Base-by-base conservation (phyloP, 371 early-diverging fungal genomes). In the Rhizopus arrhizus region DNA sequence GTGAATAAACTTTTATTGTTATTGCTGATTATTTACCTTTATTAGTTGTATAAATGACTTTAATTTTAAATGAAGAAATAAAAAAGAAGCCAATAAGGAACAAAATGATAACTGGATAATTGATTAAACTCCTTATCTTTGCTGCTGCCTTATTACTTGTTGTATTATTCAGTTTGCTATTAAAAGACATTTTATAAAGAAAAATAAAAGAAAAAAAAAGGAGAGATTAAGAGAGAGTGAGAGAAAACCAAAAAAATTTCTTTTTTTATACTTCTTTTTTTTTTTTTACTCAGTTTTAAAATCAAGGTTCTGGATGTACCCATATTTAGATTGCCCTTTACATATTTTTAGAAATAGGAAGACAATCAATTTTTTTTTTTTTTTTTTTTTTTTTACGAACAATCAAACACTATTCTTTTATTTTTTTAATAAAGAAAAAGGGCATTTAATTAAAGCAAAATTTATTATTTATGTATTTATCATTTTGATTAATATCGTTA, bases 51-150 rank as follows among this genome's bases (percentile, higher is more conserved):
- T 66, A 66, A 7, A 66, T 58, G 9, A 66, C 42, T 40, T 55
- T 61, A 16, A 66, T 50, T 29, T 62, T 66, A 7, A 66, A 54
- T 10, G 67, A 54, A n/a, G 67, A 62, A 31, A 62, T 34, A 46
- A 61, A 66, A 55, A 66, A 62, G 51, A 66, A 62, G n/a, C 45
- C 58, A n/a, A 66, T 22, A 36, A 66, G 34, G 13, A 66, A 53
- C 4, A 61, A 9, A 34, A 53, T 34, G 6, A 65, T 28, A 22
- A 60, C 51, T 1, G 65, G 65, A 12, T 59, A 38, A 11, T 38
- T 65, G 36, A 60, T 43, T 7, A 50, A 41, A 22, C 36, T 59
- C 28, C 35, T 49, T 11, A 33, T 13, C 40, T 40, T 53, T 15
- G 59, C 49, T 35, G 22, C 22, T 54, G 52, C 15, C 54, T 55